Evolutionary conservation across 352 stramenopile genomes (phyloP), one percentile per base, ranked within the genome.

Genomic region (Phytophthora hibernalis): DNA sequence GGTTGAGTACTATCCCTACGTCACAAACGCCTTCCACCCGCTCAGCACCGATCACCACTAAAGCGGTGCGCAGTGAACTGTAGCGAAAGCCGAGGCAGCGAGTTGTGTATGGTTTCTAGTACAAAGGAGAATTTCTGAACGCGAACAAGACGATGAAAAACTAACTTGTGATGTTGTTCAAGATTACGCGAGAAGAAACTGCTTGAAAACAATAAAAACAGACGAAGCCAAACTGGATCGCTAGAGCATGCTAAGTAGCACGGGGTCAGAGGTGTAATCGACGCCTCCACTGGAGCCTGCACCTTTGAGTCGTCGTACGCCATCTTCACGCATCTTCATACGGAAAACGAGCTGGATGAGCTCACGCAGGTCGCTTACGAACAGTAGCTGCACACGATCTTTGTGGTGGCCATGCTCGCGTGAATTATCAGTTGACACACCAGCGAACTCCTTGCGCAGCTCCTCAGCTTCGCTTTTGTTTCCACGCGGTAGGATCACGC

Each of bases 1-100:
- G 45, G 76, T 78, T 60, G 87, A 95, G 71, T 95, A 92, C 67
- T 93, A 76, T 55, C 81, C 87, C 43, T 95, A 95, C 70, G 87
- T 95, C 62, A 87, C 81, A 65, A 93, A 93, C 69, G 65, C 80
- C 20, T 95, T 95, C 74, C 80, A 81, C 52, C 82, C 85, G 24
- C 68, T 95, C 20, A 76, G 61, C 45, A 81, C 70, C 52, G 66
- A 48, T 57, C 42, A 48, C 18, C 42, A 48, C 42, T 76, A 74
- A 60, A 38, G 9, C 2, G 30, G 51, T 55, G 54, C 24, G 9
- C 21, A 47, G 24, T 37, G 48, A 33, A 30, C 26, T 13, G n/a
- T 31, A 65, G 42, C 44, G 38, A 66, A 18, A 42, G 30, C 13
- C 18, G 49, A 55, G 37, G 18, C 22, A 47, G 30, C 20, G 30